These are phyloP conservation scores for Plantago lanceolata DNA, from an alignment of 305 asterid genomes.

Conservation along the genomic window DNA sequence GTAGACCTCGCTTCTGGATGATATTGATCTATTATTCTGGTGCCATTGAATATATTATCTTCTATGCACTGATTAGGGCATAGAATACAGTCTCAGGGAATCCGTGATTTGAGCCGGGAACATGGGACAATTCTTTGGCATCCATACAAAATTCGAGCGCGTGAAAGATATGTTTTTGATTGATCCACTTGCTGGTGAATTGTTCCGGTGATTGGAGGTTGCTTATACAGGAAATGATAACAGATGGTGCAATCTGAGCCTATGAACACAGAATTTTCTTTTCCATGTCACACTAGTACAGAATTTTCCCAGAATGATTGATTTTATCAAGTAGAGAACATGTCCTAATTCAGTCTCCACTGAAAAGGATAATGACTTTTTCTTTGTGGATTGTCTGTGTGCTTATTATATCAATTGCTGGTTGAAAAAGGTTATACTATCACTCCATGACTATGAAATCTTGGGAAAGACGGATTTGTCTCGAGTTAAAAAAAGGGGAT, in stretches of 20 bases:
- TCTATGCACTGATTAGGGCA: no score
- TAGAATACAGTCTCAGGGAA: no score
- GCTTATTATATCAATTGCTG: neutral
- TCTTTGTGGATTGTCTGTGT: neutral
- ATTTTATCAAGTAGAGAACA: neutral
- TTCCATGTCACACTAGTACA: no score
- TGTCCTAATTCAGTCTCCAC: slow-evolving; percentile 9
- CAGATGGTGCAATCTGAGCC: slow-evolving; percentile 8
- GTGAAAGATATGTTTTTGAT: neutral
- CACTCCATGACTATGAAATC: neutral
- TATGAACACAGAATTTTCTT: neutral
- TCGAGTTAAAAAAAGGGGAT: no score
- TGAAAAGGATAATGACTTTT: neutral
- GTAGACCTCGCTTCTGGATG: no score
- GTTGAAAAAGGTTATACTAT: slow-evolving; percentile 4
- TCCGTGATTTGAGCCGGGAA: no score
- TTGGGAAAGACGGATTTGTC: no score
- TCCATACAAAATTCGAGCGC: neutral
- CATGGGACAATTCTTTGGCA: neutral
- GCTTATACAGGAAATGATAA: slow-evolving; percentile 12
- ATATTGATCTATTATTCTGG: no score
- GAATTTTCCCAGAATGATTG: neutral
- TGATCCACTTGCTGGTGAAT: neutral
- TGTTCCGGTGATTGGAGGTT: neutral
- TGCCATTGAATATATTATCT: no score